Evolutionary conservation across 108 stramenopile species (phyloP), one percentile per base, ranked within the genome.

Genomic region (Cyclotella cryptica): DNA sequence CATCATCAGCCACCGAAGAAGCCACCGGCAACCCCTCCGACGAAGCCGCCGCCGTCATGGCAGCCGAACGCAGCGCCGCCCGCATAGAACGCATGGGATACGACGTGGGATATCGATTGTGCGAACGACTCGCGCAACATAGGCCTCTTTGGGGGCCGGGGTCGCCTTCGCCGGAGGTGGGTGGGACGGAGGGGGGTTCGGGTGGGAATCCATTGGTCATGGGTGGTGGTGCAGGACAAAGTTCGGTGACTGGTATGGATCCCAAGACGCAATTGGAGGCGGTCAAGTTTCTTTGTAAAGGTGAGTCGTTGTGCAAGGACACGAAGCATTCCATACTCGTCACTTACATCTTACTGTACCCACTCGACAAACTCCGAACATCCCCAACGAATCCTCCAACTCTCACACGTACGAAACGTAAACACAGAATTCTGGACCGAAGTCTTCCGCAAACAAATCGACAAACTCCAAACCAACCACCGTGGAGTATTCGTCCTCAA

Each of bases 391-490:
- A n/a, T n/a, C n/a, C n/a, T n/a, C n/a, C n/a, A n/a, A n/a, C n/a
- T n/a, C n/a, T n/a, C n/a, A n/a, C n/a, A n/a, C n/a, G n/a, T n/a
- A n/a, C n/a, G n/a, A 45, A 45, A 12, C 13, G 44, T 45, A 45
- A 45, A 12, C 11, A 12, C 47, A 68, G 97, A 96, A 77, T 86
- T 98, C 64, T 98, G 97, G 97, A 91, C 80, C 42, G 96, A 96
- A 63, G 85, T 98, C 35, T 98, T 96, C 64, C 82, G 94, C 8
- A 98, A 98, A 72, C 93, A 96, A 82, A 92, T 98, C 63, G 97
- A 98, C 61, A 98, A 98, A 72, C 75, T 98, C 45, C 97, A 98
- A 82, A 98, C 97, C 42, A 98, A 98, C 82, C 97, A 98, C 77
- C 74, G 95, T 45, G 97, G 97, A 21, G 94, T 96, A 1, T 98